These are phyloP conservation scores for Balakata baccata DNA, from an alignment of 345 rosid genomes.

Conservation along the genomic window DNA sequence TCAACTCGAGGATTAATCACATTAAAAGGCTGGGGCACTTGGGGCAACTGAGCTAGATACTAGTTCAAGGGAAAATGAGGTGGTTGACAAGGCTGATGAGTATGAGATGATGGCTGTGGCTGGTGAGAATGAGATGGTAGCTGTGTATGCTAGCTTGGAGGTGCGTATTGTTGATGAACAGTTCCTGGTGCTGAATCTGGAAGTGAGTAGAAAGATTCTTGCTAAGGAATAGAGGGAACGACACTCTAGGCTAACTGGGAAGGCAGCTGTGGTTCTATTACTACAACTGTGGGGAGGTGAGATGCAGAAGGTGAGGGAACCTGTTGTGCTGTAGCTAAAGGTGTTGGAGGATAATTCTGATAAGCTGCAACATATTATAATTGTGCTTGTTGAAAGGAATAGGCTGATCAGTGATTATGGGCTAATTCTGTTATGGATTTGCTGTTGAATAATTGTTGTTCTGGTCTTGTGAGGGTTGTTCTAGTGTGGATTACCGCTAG, in stretches of 20 bases:
- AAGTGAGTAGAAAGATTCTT: slow-evolving; percentile 21
- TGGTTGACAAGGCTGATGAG: slow-evolving; percentile 25
- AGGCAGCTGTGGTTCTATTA: slow-evolving; percentile 33
- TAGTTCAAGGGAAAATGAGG: slow-evolving; percentile 8
- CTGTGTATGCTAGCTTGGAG: slow-evolving; percentile 23
- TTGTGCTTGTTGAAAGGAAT: no score
- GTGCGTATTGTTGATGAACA: slow-evolving; percentile 19
- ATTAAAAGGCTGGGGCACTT: slow-evolving; percentile 21
- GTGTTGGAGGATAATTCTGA: slow-evolving; percentile 20
- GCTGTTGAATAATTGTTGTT: no score
- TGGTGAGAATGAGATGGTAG: slow-evolving; percentile 20
- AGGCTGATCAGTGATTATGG: no score
- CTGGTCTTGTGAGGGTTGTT: no score
- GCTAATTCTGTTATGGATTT: no score
- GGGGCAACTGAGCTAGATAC: slow-evolving; percentile 22
- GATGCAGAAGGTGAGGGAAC: neutral
- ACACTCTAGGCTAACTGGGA: slow-evolving; percentile 19
- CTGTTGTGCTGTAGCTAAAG: neutral
- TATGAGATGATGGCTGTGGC: slow-evolving; percentile 17
- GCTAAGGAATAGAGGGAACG: slow-evolving; percentile 19
- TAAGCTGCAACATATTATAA: no score
- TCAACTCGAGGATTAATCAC: slow-evolving; percentile 19
- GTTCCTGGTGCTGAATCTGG: slow-evolving; percentile 17
- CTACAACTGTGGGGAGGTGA: slow-evolving; percentile 12
- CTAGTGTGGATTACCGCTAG: no score